phyloP scores from a whole-genome alignment of 2,329 filamentous ascomycete genomes.

The Cadophora sp. region DNA sequence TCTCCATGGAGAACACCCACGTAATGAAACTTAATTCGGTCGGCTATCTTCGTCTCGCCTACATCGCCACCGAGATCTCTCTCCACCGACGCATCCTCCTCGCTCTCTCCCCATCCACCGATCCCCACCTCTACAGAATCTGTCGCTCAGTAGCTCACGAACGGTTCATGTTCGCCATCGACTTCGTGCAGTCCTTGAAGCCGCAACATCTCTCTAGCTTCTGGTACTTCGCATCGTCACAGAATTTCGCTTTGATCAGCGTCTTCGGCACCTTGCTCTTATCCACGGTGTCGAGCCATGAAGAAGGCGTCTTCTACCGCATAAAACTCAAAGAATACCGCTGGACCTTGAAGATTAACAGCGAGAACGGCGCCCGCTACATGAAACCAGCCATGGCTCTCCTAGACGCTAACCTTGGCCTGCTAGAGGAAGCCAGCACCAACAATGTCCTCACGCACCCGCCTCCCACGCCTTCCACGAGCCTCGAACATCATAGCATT shows the following conservation, averaged over 20 bases:
- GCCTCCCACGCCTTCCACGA: not conserved
- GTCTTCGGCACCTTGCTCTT: conserved; percentile 50
- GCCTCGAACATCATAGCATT: not conserved
- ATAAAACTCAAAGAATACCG: conserved; percentile 39
- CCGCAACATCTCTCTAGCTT: conserved; percentile 54
- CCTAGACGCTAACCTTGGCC: conserved; percentile 37
- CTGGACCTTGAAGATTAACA: conserved; percentile 41
- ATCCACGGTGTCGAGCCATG: conserved; percentile 32
- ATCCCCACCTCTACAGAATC: conserved; percentile 36
- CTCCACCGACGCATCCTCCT: conserved; percentile 57
- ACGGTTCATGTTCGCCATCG: conserved; percentile 50
- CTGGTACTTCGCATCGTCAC: conserved; percentile 53
- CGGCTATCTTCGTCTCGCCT: conserved; percentile 57
- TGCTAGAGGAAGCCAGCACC: conserved; percentile 28
- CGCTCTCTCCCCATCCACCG: conserved; percentile 44
- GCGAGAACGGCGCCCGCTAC: conserved; percentile 38
- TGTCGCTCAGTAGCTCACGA: conserved; percentile 47
- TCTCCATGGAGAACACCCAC: conserved; percentile 52
- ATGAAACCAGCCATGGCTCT: conserved; percentile 39
- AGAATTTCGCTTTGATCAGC: conserved; percentile 52
- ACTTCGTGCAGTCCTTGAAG: conserved; percentile 50
- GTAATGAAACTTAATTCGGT: conserved; percentile 50
- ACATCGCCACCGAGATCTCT: conserved; percentile 58
- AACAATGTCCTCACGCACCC: not conserved
- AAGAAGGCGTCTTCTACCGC: conserved; percentile 37